Evolutionary conservation across 2,329 filamentous ascomycete species (phyloP), one percentile per base, ranked within the genome.

Genomic region (Plectosphaerella sp.): DNA sequence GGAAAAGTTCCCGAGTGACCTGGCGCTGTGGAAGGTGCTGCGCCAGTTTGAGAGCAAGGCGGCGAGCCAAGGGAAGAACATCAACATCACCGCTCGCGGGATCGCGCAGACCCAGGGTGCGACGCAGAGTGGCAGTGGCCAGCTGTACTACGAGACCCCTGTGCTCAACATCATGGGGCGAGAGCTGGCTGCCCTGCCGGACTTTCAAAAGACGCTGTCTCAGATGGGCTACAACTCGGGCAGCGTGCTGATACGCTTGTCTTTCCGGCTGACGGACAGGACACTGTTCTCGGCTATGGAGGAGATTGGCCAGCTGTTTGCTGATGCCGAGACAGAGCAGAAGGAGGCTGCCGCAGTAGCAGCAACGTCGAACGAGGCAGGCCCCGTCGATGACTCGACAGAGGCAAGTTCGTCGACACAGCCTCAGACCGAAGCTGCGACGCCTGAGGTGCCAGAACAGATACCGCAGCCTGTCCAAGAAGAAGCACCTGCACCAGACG

Each of bases 221-320:
- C 90, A 96, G 66, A 73, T 97, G 16, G 94, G 94, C 0, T 87
- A 95, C 62, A 95, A 92, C 64, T 87, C 83, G 47, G 93, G 94
- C 6, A 93, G 82, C 62, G 86, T 89, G 5, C 72, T 96, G 51
- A 78, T 99, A 51, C 82, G 89, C 52, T 71, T 99, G 54, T 84
- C 78, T 35, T 97, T 93, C 71, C 84, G 80, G 64, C 79, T 79
- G 57, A 94, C 89, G 7, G 85, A 88, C 12, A 83, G 83, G 65
- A 91, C 91, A 3, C 71, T 97, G 25, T 89, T 91, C 59, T 88
- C 93, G 57, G 93, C 93, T 10, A 91, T 96, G 85, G 73, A 77
- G 46, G 80, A 93, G 63, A 96, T 97, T 56, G 80, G 81, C 20
- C 76, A 83, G 57, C 91, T 88, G 63, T 95, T 96, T 68, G 83